Evolutionary conservation across 805 yeast genomes (phyloP), one percentile per base, ranked within the genome.

Genomic region (Teunomyces stri): DNA sequence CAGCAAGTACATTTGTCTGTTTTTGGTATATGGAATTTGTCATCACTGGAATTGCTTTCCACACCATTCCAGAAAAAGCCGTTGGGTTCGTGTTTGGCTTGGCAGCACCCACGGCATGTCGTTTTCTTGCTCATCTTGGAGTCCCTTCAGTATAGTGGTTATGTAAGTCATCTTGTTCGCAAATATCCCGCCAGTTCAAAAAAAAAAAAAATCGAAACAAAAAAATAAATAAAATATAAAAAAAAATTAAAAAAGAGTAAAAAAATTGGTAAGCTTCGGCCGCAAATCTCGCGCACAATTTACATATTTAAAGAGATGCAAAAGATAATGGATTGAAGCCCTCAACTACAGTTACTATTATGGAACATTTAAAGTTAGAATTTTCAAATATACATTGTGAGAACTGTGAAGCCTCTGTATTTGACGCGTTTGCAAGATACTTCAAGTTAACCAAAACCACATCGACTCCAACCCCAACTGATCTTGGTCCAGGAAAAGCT

Each of bases 381-480:
- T 52, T 81, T 33, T 68, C 65, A 3, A 82, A 83, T 51, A 68
- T 82, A 33, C 87, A 82, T 57, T 82, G 87, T 56, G 66, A 64
- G 2, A 76, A 75, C 33, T 82, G 87, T 55, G 77, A 73, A 49
- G 51, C 52, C 3, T 59, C 71, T 10, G 66, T 82, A 16, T 52
- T 54, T 13, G 45, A 52, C 5, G 49, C 62, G 1, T 48, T 79
- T 11, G 41, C 62, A 3, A 47, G 56, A 11, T 44, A 56, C 22
- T 60, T 61, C 44, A 38, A 40, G 54, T 52, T 43, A 12, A 22
- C 38, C 6, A 36, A 13, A 31, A 44, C 21, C n/a, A 16, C 40
- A 10, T 49, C 48, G 13, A 10, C 38, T 3, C 40, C 25, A 13
- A 6, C 12, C 11, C 12, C 28, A 25, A 5, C 40, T 13, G 40